These are phyloP conservation scores for Phytophthora chlamydospora DNA, from an alignment of 352 stramenopile genomes.

Conservation along the genomic window DNA sequence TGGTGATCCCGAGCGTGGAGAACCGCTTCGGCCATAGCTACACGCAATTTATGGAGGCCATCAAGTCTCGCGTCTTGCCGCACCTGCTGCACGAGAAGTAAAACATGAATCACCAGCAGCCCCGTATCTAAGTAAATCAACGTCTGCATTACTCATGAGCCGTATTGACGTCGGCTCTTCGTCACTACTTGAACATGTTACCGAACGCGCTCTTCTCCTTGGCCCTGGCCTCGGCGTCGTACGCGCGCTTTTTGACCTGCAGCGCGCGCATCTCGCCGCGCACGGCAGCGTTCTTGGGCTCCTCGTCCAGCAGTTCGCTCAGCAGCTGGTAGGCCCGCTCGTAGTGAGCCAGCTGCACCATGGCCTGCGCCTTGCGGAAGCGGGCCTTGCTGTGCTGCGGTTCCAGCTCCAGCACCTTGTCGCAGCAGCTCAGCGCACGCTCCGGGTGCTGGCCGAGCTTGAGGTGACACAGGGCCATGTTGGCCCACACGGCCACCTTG, in stretches of 20 bases:
- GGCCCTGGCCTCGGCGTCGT: slow-evolving; percentile 61
- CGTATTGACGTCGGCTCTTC: background rate
- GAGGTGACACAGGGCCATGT: slow-evolving; percentile 85
- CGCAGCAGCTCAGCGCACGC: slow-evolving; percentile 65
- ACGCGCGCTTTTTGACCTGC: slow-evolving; percentile 54
- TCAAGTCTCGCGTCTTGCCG: slow-evolving; percentile 53
- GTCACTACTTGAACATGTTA: slow-evolving; percentile 79
- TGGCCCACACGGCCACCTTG: slow-evolving; percentile 76
- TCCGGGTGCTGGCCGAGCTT: slow-evolving; percentile 61
- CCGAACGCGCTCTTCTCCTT: slow-evolving; percentile 68
- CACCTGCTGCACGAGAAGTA: slow-evolving; percentile 38
- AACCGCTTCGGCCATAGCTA: slow-evolving; percentile 88
- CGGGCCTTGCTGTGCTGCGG: slow-evolving; percentile 73
- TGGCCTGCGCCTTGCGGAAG: slow-evolving; percentile 83
- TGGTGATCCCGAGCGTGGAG: slow-evolving; percentile 58
- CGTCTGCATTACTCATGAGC: slow-evolving; percentile 15
- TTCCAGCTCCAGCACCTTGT: slow-evolving; percentile 79
- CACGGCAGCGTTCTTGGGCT: slow-evolving; percentile 76
- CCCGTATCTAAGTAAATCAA: slow-evolving; percentile 6
- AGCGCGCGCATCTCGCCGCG: slow-evolving; percentile 66
- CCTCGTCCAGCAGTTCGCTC: slow-evolving; percentile 50
- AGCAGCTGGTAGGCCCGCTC: slow-evolving; percentile 65
- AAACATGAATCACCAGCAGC: background rate
- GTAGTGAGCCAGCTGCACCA: slow-evolving; percentile 62
- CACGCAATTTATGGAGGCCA: slow-evolving; percentile 66